phyloP scores from a whole-genome alignment of 2,329 filamentous ascomycete species.

The Parastagonospora nodorum region DNA sequence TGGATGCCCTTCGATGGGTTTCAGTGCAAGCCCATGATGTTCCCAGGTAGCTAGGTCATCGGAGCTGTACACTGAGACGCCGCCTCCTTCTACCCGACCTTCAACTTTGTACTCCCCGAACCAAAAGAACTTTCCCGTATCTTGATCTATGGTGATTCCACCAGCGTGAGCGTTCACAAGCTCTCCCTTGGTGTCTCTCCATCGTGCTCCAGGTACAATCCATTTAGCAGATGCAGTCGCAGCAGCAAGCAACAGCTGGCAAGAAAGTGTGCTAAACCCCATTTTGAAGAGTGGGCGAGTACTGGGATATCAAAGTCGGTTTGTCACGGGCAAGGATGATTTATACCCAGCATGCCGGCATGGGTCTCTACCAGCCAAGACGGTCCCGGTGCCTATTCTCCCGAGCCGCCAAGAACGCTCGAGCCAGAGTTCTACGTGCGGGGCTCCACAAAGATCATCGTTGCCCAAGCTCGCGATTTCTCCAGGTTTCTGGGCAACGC shows the following conservation, averaged over 20 bases:
- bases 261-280: conserved; percentile 24
- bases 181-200: conserved; percentile 65
- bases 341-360: conserved; percentile 24
- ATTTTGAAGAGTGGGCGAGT: conserved; percentile 9
- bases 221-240: conserved; percentile 52
- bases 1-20: conserved; percentile 58
- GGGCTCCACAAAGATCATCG: conserved; percentile 29
- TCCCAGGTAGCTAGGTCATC: conserved; percentile 65
- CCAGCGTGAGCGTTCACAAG: conserved; percentile 67
- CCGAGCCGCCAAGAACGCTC: conserved; percentile 30
- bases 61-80: conserved; percentile 63
- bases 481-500: conserved; percentile 23
- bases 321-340: conserved; percentile 10
- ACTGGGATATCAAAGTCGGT: conserved; percentile 1
- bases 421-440: conserved; percentile 17
- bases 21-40: conserved; percentile 61
- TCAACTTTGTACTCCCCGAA: conserved; percentile 67
- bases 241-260: conserved; percentile 28
- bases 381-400: conserved; percentile 24
- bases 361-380: conserved; percentile 28
- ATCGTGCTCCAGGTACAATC: conserved; percentile 66
- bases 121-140: conserved; percentile 62
- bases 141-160: conserved; percentile 58
- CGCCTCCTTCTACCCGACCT: conserved; percentile 63
- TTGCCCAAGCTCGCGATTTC: conserved; percentile 12